These are phyloP conservation scores for Phoma sp. DNA, from an alignment of 2,329 filamentous ascomycete genomes.

Conservation along the genomic window DNA sequence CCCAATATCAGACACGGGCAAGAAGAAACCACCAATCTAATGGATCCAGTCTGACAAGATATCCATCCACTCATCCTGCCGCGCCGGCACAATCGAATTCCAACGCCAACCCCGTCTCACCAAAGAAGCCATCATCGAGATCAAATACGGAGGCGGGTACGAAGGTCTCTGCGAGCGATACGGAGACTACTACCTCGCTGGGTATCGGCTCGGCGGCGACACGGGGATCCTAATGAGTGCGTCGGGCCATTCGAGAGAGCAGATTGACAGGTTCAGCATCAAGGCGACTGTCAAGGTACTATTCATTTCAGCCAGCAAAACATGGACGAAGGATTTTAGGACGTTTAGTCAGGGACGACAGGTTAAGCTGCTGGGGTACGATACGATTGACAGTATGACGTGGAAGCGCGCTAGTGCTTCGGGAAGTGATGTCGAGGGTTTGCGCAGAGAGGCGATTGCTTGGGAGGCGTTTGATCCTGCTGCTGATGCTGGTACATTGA, in stretches of 20 bases:
- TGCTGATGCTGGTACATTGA: background rate
- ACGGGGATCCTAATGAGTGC: conserved; percentile 10
- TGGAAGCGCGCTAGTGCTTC: background rate
- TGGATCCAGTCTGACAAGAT: background rate
- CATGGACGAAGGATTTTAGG: conserved; percentile 7
- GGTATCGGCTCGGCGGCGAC: conserved; percentile 11
- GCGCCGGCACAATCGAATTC: conserved; percentile 4
- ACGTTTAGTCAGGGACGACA: background rate
- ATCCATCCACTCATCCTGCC: background rate
- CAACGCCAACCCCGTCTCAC: background rate
- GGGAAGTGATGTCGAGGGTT: background rate
- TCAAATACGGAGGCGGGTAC: conserved; percentile 7
- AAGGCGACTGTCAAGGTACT: conserved; percentile 2
- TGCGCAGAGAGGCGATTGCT: background rate
- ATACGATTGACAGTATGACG: conserved; percentile 4
- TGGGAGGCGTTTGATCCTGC: background rate
- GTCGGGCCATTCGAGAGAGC: background rate
- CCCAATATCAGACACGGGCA: no score
- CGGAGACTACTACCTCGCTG: conserved; percentile 11
- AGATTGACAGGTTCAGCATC: background rate
- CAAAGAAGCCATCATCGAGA: conserved; percentile 3
- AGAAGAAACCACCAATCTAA: no score
- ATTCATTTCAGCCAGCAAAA: conserved; percentile 5
- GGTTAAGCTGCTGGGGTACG: conserved; percentile 4
- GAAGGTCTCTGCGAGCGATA: conserved; percentile 2